A percentile compares a stretch with the other conserved stretches of the same genome.
phyloP scores from a whole-genome alignment of 2,329 filamentous ascomycete species.

The Fusarium sp. region DNA sequence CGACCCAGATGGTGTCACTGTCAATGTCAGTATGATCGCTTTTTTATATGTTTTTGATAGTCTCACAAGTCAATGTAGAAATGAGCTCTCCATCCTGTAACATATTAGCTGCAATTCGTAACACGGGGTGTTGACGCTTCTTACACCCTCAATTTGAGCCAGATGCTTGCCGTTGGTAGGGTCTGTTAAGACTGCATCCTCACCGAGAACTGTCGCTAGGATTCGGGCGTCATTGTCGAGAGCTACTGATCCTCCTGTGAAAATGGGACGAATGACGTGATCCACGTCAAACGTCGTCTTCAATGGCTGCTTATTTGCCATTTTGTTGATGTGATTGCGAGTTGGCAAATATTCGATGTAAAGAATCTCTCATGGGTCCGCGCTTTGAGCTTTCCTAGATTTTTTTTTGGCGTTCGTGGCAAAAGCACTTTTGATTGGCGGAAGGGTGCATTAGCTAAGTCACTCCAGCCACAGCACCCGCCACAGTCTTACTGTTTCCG shows the following conservation, averaged over 20 bases:
- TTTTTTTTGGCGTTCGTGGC: conserved; percentile 42
- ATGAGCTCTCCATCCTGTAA: conserved; percentile 82
- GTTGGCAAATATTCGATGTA: conserved; percentile 37
- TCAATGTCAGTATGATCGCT: conserved; percentile 31
- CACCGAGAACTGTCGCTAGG: conserved; percentile 89
- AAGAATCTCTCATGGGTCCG: conserved; percentile 41
- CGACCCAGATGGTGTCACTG: conserved; percentile 89
- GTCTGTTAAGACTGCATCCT: conserved; percentile 91
- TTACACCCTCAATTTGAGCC: conserved; percentile 87
- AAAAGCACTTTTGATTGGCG: conserved; percentile 28
- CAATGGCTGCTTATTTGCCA: conserved; percentile 74
- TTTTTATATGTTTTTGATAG: conserved; percentile 2
- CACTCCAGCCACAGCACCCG: conserved; percentile 20
- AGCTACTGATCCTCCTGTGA: conserved; percentile 89
- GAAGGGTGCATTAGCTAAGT: conserved; percentile 16
- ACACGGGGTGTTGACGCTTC: conserved; percentile 22
- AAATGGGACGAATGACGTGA: conserved; percentile 90
- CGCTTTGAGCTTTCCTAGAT: conserved; percentile 37
- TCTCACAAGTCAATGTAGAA: conserved; percentile 77
- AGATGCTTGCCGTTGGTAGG: conserved; percentile 86
- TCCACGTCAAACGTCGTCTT: conserved; percentile 93
- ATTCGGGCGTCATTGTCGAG: conserved; percentile 86
- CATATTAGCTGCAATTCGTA: conserved; percentile 37
- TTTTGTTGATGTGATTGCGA: conserved; percentile 40
- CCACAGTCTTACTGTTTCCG: conserved; percentile 9